These are phyloP conservation scores for Limonium bicolor DNA, from an alignment of 148 eudicot species.

Conservation along the genomic window DNA sequence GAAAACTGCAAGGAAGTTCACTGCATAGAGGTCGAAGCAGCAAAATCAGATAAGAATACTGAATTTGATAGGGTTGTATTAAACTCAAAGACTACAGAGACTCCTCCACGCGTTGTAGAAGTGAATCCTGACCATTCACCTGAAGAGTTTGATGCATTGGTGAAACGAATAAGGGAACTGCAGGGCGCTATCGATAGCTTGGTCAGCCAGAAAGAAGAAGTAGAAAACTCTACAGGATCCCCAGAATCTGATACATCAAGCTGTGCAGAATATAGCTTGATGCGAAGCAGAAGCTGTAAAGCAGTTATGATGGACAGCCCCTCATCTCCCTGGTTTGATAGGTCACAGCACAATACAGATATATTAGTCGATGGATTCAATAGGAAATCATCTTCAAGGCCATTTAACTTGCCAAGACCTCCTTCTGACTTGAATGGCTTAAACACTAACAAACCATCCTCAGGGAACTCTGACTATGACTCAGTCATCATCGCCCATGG, in stretches of 20 bases:
- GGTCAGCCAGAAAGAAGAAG: conserved; percentile 16
- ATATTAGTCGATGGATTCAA: conserved; percentile 21
- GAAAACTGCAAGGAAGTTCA: conserved; percentile 62
- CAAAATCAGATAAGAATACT: conserved; percentile 8
- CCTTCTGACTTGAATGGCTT: conserved; percentile 9
- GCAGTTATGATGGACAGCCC: conserved; percentile 15
- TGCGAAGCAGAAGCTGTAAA: conserved; percentile 52
- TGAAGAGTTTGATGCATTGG: conserved; percentile 23
- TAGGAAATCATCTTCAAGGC: conserved; percentile 19
- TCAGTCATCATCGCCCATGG: no score
- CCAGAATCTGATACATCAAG: conserved; percentile 24
- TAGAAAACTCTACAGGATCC: conserved; percentile 25
- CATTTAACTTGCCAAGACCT: conserved; percentile 14
- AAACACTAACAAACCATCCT: conserved; percentile 5
- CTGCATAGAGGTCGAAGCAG: conserved; percentile 33
- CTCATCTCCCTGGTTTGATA: conserved; percentile 13
- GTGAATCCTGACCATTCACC: conserved; percentile 7
- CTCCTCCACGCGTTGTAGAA: conserved; percentile 14
- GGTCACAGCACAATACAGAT: conserved; percentile 9
- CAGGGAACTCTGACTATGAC: no score
- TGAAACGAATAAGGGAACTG: conserved; percentile 34
- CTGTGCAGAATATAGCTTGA: conserved; percentile 14
- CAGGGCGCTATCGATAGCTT: conserved; percentile 35
- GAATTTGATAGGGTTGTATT: conserved; percentile 5
- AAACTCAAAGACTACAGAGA: not conserved